These are phyloP conservation scores for Brasenia schreberi DNA, from an alignment of 164 flowering plant genomes.

Conservation along the genomic window DNA sequence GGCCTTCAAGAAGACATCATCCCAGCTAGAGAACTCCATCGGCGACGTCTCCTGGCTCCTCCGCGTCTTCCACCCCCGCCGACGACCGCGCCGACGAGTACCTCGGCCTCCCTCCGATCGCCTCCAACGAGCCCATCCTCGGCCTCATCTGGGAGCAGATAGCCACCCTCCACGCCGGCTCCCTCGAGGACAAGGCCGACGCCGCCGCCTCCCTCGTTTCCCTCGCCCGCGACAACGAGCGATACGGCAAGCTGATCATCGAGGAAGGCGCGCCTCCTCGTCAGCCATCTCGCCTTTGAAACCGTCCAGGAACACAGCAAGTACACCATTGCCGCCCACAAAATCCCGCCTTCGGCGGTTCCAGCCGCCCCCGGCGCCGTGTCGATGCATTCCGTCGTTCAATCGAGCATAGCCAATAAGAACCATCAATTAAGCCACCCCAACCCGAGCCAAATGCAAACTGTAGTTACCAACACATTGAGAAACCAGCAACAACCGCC, in stretches of 20 bases:
- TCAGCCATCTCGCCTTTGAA: constrained; percentile 74
- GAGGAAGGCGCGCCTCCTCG: constrained; percentile 85
- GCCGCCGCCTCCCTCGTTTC: constrained; percentile 73
- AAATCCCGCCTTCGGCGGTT: constrained; percentile 1
- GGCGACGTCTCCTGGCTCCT: constrained; percentile 87
- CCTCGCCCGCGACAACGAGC: constrained; percentile 63
- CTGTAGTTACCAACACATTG: not conserved
- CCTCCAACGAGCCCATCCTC: constrained; percentile 80
- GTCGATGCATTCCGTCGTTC: constrained; percentile 39
- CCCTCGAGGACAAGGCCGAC: constrained; percentile 46
- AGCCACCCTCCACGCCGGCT: constrained; percentile 47
- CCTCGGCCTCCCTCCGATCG: constrained; percentile 81
- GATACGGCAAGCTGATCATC: constrained; percentile 63
- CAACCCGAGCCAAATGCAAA: not conserved
- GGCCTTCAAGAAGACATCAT: constrained; percentile 45
- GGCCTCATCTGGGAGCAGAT: constrained; percentile 87
- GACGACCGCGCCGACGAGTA: constrained; percentile 47
- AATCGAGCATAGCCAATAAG: constrained; percentile 29
- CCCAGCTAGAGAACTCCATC: constrained; percentile 70
- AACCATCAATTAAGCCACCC: constrained; percentile 5
- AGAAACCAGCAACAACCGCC: not conserved
- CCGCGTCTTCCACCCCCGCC: constrained; percentile 43
- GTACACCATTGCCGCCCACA: constrained; percentile 43
- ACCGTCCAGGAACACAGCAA: constrained; percentile 86
- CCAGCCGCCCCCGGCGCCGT: not conserved